A percentile compares a stretch with the other conserved stretches of the same genome.
These are phyloP conservation scores for Pythium diclinum DNA, from an alignment of 352 stramenopile genomes.

Conservation along the genomic window DNA sequence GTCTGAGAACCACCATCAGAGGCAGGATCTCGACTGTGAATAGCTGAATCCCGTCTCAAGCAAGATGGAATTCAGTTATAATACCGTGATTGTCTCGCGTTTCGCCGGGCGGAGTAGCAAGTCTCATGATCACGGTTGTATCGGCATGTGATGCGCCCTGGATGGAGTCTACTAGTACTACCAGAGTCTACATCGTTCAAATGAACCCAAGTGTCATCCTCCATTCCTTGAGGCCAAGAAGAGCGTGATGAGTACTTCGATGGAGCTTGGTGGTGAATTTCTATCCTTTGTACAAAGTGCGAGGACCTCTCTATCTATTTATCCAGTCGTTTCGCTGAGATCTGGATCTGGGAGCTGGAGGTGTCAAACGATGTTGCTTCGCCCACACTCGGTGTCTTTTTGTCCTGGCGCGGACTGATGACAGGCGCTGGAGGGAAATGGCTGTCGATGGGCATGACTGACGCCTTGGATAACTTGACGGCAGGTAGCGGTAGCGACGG, in stretches of 20 bases:
- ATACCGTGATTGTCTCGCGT: no score
- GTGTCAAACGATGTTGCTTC: constrained; percentile 14
- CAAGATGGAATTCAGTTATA: no score
- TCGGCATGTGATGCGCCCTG: no score
- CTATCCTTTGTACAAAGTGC: background rate
- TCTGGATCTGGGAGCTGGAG: constrained; percentile 31
- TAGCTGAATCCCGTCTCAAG: no score
- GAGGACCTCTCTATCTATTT: constrained; percentile 14
- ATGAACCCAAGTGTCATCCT: no score
- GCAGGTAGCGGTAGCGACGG: constrained; percentile 6
- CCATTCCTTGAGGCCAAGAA: no score
- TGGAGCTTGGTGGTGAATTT: background rate
- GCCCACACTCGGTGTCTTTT: background rate
- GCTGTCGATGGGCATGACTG: constrained; percentile 54
- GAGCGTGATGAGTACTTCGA: background rate
- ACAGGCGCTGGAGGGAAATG: constrained; percentile 10
- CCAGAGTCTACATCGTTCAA: no score
- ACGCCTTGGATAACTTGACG: constrained; percentile 48
- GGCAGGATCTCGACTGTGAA: no score
- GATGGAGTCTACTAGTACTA: no score
- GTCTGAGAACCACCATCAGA: no score
- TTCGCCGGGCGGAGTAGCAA: no score
- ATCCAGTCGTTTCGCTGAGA: constrained; percentile 23
- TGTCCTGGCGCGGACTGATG: background rate
- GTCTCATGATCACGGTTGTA: no score